phyloP scores from a whole-genome alignment of 192 early-diverging fungal species.

The Coemansia sp. region DNA sequence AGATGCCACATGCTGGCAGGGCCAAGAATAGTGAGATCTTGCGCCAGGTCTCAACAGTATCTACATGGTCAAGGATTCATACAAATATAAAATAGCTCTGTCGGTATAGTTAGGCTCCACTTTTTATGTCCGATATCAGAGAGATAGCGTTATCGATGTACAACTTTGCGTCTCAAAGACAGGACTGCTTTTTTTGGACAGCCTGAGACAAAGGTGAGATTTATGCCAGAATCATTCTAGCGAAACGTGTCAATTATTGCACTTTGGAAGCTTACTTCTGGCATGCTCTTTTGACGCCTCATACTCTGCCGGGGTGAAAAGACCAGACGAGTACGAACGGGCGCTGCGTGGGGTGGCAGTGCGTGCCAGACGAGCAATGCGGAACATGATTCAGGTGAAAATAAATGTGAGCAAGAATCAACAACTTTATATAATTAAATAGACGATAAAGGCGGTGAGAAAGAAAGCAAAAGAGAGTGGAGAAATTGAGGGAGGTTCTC shows the following conservation, averaged over 20 bases:
- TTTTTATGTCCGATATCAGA: conserved; percentile 1
- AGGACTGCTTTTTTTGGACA: too few relatives aligned
- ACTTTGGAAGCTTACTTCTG: conserved; percentile 27
- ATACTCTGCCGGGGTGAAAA: conserved; percentile 34
- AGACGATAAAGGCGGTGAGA: conserved; percentile 8
- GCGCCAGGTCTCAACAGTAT: conserved; percentile 49
- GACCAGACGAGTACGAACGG: conserved; percentile 44
- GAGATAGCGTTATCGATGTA: background rate
- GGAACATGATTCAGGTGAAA: conserved; percentile 25
- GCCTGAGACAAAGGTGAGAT: too few relatives aligned
- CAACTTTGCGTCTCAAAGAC: too few relatives aligned
- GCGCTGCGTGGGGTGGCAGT: conserved; percentile 31
- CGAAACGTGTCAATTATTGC: background rate
- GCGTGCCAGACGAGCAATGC: conserved; percentile 45
- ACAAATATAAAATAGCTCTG: too few relatives aligned
- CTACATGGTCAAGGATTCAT: conserved; percentile 23
- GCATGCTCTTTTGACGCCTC: conserved; percentile 48
- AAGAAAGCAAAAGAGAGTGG: conserved; percentile 1
- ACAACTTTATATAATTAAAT: background rate
- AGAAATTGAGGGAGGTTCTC: background rate
- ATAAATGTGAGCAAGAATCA: background rate
- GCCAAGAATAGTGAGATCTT: conserved; percentile 52
- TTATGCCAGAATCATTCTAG: too few relatives aligned
- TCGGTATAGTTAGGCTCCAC: background rate
- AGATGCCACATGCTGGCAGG: conserved; percentile 32